Percentiles rank a stretch among this genome's conserved stretches.
phyloP scores from a whole-genome alignment of 2,329 filamentous ascomycete genomes.

The Microsporum audouinii region DNA sequence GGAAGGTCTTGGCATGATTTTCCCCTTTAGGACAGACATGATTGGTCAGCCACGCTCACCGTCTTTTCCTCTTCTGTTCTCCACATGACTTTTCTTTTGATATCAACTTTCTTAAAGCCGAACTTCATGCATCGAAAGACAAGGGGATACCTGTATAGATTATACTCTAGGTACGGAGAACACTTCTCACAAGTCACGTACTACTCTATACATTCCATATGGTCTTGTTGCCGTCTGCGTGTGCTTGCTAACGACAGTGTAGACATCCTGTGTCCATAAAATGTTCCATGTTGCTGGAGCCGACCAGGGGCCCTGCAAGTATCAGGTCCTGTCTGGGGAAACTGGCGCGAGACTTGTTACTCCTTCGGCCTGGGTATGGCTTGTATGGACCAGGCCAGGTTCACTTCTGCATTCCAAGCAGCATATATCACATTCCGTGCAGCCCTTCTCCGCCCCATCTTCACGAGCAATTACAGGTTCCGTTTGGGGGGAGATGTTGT shows the following conservation, averaged over 20 bases:
- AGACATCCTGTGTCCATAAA: neutral
- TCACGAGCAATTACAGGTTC: neutral
- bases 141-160: neutral
- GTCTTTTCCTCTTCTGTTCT: conserved; percentile 9
- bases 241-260: too few species aligned
- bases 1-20: neutral
- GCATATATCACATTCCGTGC: conserved; percentile 3
- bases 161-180: neutral
- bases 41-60: conserved; percentile 9
- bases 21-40: neutral
- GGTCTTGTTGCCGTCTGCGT: too few species aligned
- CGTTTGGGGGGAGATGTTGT: neutral
- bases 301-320: neutral
- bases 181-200: too few species aligned
- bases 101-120: neutral
- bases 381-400: neutral
- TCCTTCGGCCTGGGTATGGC: neutral
- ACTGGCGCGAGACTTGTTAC: conserved; percentile 3
- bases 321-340: conserved; percentile 4
- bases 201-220: too few species aligned
- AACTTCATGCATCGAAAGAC: neutral
- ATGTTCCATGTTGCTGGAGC: neutral
- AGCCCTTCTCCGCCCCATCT: neutral
- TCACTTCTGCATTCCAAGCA: neutral
- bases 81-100: neutral